Evolutionary conservation across 805 yeast species (phyloP).

Genomic region (Yamadazyma olivae): DNA sequence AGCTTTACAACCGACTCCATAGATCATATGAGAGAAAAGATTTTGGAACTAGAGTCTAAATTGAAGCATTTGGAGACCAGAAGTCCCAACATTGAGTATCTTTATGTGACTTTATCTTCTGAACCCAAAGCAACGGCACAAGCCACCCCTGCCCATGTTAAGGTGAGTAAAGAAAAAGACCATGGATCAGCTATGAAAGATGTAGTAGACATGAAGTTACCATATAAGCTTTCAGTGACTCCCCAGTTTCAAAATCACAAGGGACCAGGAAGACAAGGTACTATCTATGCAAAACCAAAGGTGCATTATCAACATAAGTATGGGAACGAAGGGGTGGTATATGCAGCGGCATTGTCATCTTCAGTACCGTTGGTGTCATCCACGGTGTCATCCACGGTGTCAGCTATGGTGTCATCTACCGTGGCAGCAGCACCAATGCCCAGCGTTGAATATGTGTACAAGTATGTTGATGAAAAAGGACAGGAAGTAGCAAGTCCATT

Average conservation of each 20-base stretch:
- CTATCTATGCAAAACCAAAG: conserved; percentile 18
- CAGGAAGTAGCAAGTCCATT: conserved; percentile 8
- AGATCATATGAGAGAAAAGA: not conserved
- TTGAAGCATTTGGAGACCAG: not conserved
- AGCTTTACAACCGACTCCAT: not conserved
- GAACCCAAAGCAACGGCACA: not conserved
- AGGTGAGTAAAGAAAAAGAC: not conserved
- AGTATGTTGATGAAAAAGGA: conserved; percentile 5
- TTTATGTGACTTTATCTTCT: conserved; percentile 1
- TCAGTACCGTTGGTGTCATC: no score
- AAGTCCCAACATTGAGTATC: not conserved
- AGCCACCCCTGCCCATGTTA: not conserved
- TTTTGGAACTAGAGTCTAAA: conserved; percentile 2
- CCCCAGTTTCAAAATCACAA: conserved; percentile 22
- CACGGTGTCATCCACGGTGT: not conserved
- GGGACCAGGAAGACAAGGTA: no score
- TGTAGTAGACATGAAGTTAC: conserved; percentile 17
- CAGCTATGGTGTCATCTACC: not conserved
- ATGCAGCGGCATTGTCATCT: no score
- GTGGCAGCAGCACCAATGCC: not conserved
- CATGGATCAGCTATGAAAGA: conserved; percentile 8
- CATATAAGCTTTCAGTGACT: conserved; percentile 18
- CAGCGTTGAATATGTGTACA: conserved; percentile 11
- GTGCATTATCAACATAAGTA: conserved; percentile 3
- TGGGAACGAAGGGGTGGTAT: not conserved